Percentiles rank a stretch among this genome's conserved stretches.
Evolutionary conservation across 129 eudicot species (phyloP).

Genomic region (Artemisia annua): DNA sequence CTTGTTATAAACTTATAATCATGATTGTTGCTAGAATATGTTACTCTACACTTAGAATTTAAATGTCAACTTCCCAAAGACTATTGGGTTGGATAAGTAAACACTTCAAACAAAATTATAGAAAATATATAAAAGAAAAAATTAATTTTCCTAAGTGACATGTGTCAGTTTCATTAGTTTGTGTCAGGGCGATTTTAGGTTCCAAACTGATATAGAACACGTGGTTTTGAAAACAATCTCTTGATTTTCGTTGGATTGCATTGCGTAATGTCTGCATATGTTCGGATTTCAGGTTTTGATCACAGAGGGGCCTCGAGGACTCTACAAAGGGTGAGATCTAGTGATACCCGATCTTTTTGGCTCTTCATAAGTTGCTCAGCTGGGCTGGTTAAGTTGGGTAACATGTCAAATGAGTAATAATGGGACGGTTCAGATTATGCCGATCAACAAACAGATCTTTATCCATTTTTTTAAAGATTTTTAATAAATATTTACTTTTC

Average conservation of each 20-base stretch:
- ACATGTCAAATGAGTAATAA: no score
- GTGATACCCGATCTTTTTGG: neutral
- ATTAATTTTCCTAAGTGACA: no score
- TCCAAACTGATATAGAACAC: neutral
- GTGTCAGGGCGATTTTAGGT: neutral
- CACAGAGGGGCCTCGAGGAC: conserved; percentile 89
- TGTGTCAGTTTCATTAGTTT: neutral
- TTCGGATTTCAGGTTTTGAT: conserved; percentile 58
- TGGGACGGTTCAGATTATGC: neutral
- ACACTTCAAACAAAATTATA: neutral
- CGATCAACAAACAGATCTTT: neutral
- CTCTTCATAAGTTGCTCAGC: neutral
- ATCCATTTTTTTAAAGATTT: neutral
- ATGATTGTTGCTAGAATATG: no score
- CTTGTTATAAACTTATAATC: neutral
- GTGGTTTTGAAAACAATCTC: neutral
- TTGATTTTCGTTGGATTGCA: neutral
- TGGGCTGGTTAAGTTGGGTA: neutral
- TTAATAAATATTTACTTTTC: no score
- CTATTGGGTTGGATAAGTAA: neutral
- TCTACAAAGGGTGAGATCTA: conserved; percentile 87
- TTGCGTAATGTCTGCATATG: conserved; percentile 5
- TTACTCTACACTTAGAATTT: no score
- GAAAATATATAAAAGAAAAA: neutral
- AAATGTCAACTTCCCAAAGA: neutral